Evolutionary conservation across 306 rosid genomes (phyloP), one percentile per base, ranked within the genome.

Genomic region (Rubus idaeus): DNA sequence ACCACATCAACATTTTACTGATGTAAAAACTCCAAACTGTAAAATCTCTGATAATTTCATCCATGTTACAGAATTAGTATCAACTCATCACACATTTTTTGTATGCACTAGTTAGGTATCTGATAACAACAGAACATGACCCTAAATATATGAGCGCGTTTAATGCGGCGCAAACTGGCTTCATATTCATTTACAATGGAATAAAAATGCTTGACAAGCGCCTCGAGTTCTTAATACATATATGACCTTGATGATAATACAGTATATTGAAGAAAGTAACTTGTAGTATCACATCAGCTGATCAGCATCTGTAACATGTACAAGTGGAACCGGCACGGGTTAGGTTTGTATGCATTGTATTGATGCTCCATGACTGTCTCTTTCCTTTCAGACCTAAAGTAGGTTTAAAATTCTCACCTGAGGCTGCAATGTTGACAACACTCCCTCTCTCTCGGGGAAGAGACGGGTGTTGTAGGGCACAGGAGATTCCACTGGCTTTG

Each of bases 401-500:
- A 21, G 53, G 21, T 17, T 20, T 17, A 37, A 57, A 20, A 17
- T 66, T 77, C 39, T 35, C n/a, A 67, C 35, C 42, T 42, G 68
- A 13, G 47, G 42, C 39, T 39, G 50, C 20, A 11, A 61, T 60
- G 45, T 49, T 45, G 56, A 61, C 37, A 49, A 41, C 62, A 67
- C 73, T 23, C 53, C 55, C 44, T 47, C n/a, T 62, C 65, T 51
- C 14, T 49, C 35, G 58, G 63, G 45, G 4, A 39, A 74, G 70
- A 42, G 37, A 61, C 58, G 42, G 52, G 8, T 45, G 70, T 10
- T 62, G 49, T 17, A 60, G 57, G 49, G 65, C 70, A 74, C 14
- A 39, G 69, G 76, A 61, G 55, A 40, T 6, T 70, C 49, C 13
- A 35, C 71, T 70, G 55, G 56, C 41, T 57, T 68, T 80, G 39